A percentile compares a stretch with the other conserved stretches of the same genome.
Conservation (phyloP, 208 protist species). For the Acanthamoeba royreba region DNA sequence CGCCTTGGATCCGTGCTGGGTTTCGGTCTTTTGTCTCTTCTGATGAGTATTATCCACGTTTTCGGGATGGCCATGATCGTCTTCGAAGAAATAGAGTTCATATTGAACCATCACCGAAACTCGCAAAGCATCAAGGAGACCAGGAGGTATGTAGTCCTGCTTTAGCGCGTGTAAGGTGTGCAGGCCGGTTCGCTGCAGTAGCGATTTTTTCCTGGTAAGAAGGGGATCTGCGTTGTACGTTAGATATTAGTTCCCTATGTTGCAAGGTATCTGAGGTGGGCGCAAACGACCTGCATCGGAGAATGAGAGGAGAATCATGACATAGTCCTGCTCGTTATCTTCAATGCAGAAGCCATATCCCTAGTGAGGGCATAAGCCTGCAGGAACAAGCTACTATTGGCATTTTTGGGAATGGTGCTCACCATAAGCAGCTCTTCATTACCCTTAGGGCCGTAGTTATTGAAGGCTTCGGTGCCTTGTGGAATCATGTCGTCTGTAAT, state of each 20-base stretch:
- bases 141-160: not conserved
- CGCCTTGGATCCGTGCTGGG: not conserved
- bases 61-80: not conserved
- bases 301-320: not conserved
- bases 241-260: too few species aligned
- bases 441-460: not conserved
- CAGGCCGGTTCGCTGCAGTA: not conserved
- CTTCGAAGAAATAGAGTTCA: not conserved
- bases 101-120: not conserved
- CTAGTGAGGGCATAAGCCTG: not conserved
- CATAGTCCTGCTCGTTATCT: not conserved
- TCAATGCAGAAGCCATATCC: slow-evolving; percentile 4
- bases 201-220: not conserved
- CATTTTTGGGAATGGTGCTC: not conserved
- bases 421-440: not conserved
- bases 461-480: not conserved
- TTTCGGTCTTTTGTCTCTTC: too few species aligned
- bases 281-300: not conserved
- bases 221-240: not conserved
- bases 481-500: not conserved
- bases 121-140: not conserved
- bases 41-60: too few species aligned
- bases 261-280: too few species aligned
- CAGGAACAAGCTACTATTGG: not conserved
- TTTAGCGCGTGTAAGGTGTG: not conserved